Evolutionary conservation across 192 early-diverging fungal species (phyloP).

Genomic region (Backusella circina): DNA sequence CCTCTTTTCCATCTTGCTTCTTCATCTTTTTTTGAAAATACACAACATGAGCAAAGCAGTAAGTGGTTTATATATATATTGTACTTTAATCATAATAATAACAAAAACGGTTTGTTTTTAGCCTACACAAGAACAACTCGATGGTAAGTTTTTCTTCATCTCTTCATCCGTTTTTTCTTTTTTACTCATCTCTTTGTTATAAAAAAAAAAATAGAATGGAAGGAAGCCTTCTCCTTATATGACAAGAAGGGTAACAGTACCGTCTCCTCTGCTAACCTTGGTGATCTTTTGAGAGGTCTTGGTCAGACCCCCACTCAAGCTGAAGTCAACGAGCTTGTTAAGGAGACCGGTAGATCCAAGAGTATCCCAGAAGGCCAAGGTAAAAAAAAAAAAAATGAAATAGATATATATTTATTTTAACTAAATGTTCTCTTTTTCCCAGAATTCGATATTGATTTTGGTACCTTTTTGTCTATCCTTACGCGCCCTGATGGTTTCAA

Average conservation of each 20-base stretch:
- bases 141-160: conserved; percentile 23
- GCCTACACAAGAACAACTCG: conserved; percentile 39
- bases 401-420: background rate
- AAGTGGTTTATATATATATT: background rate
- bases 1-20: background rate
- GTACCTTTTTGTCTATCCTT: conserved; percentile 66
- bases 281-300: conserved; percentile 72
- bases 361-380: conserved; percentile 23
- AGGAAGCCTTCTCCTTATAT: conserved; percentile 78
- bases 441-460: conserved; percentile 60
- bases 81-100: too few species aligned
- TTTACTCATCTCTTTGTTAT: background rate
- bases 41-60: conserved; percentile 30
- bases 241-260: conserved; percentile 73
- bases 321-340: conserved; percentile 63
- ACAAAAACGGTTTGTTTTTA: background rate
- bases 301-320: conserved; percentile 79
- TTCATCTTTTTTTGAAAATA: conserved; percentile 2
- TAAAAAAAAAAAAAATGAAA: conserved; percentile 2
- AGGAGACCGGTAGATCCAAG: conserved; percentile 28
- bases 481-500: conserved; percentile 71
- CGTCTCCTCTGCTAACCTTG: conserved; percentile 60
- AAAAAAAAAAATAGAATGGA: conserved; percentile 65
- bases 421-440: background rate
- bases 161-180: background rate